These are phyloP conservation scores for Leptodermis oblonga DNA, from an alignment of 257 asterid genomes.

Conservation along the genomic window DNA sequence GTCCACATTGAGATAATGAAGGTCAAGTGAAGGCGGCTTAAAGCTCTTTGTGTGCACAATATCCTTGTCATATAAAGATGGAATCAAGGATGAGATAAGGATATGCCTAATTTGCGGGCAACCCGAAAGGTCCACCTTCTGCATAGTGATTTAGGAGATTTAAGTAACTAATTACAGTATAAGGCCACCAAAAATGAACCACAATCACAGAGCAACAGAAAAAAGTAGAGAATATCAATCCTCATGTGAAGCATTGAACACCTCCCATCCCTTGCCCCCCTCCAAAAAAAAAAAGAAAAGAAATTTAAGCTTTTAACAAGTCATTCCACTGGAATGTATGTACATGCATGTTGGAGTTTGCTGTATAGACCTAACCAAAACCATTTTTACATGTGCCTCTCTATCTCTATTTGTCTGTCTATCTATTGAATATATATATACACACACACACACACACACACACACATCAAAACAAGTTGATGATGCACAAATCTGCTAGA, in stretches of 20 bases:
- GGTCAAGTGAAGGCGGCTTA: conserved; percentile 30
- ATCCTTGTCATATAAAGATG: conserved; percentile 33
- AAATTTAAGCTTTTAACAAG: not conserved
- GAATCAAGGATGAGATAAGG: conserved; percentile 55
- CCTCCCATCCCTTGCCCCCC: not conserved
- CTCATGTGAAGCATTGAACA: not conserved
- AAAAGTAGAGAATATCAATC: not conserved
- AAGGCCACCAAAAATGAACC: not conserved
- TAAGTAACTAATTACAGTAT: conserved; percentile 11
- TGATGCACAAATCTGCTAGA: not conserved
- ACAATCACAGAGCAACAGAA: not conserved
- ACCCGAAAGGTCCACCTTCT: conserved; percentile 76
- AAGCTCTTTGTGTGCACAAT: conserved; percentile 33
- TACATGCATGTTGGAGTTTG: not conserved
- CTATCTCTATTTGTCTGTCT: not conserved
- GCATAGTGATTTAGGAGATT: conserved; percentile 26
- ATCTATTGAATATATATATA: not conserved
- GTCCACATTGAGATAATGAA: conserved; percentile 26
- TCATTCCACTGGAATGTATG: not conserved
- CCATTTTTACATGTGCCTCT: not conserved
- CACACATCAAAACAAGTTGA: not conserved
- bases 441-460: not conserved
- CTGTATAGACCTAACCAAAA: not conserved
- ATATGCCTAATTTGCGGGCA: conserved; percentile 65
- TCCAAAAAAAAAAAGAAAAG: not conserved